Conservation (phyloP, 768 basidiomycete species). For the Amanita fuliginea region DNA sequence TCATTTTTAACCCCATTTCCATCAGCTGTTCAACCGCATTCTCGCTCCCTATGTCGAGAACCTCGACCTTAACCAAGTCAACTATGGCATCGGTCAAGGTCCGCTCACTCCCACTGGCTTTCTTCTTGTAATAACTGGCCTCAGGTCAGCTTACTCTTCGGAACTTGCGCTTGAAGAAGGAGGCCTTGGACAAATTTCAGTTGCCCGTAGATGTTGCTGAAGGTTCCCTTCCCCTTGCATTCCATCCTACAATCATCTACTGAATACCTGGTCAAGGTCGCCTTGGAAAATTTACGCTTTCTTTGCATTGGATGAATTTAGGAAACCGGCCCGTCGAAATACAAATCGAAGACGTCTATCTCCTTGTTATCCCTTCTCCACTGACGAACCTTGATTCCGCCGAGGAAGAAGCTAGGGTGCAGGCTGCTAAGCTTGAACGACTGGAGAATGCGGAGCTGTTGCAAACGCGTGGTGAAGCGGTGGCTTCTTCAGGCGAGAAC, state of each 20-base stretch:
- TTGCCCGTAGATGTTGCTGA: constrained; percentile 92
- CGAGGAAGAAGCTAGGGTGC: constrained; percentile 76
- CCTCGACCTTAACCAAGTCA: constrained; percentile 88
- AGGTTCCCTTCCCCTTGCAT: constrained; percentile 35
- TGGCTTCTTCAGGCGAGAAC: constrained; percentile 32
- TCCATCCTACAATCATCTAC: background rate
- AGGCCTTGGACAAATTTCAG: constrained; percentile 89
- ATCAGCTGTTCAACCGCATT: constrained; percentile 78
- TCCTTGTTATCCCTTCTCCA: constrained; percentile 79
- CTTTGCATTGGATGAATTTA: constrained; percentile 83
- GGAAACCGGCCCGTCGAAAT: constrained; percentile 88
- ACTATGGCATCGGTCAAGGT: constrained; percentile 88
- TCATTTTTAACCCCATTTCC: background rate
- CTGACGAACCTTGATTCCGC: constrained; percentile 59
- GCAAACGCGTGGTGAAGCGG: constrained; percentile 51
- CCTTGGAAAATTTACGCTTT: constrained; percentile 77
- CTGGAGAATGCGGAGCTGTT: constrained; percentile 81
- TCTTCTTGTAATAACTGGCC: constrained; percentile 5
- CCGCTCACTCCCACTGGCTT: constrained; percentile 7
- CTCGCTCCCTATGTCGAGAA: constrained; percentile 95
- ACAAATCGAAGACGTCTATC: constrained; percentile 86
- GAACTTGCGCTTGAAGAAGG: constrained; percentile 82
- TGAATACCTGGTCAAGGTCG: constrained; percentile 38
- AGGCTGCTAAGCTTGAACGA: constrained; percentile 82
- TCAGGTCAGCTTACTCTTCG: constrained; percentile 68